Evolutionary conservation across 1,284 basidiomycete genomes (phyloP), one percentile per base, ranked within the genome.

Genomic region (Hortiboletus rubellus): DNA sequence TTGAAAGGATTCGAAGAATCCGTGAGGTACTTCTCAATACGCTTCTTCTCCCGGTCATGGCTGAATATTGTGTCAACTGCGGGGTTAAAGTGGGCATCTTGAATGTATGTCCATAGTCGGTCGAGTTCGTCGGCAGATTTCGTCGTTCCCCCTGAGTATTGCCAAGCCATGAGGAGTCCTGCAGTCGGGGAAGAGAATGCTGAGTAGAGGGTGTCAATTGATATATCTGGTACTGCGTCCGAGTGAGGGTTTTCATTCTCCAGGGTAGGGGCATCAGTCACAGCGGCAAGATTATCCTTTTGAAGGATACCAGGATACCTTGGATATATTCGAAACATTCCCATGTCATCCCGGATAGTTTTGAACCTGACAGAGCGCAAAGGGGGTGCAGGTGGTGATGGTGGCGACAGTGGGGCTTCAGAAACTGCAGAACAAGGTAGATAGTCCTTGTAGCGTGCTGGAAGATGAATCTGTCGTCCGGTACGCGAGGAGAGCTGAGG

Each of bases 81-180:
- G 0, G 38, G 27, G 6, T 52, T 18, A 11, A 52, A 52, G 3
- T 12, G 1, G n/a, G 33, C 22, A 9, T 52, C 50, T 17, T 44
- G 33, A 37, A 52, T 27, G 6, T 24, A 52, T 4, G 17, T 36
- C 42, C 49, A 50, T 4, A 50, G 14, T 8, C 10, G 24, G 22
- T 52, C 12, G 0, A 52, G 24, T 37, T 52, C 42, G 30, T 11
- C 7, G 12, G n/a, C 42, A 30, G 42, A 44, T 33, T 52, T 52
- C 3, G 42, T 30, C 11, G 7, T 52, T 8, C 42, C 42, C 8
- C 34, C 42, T 2, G 57, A 54, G 27, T 62, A 62, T 11, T 54
- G 46, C 54, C 60, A 62, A 2, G 34, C 24, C 60, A 62, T 62
- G 1, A 62, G 1, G 1, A 62, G 41, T 1, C 58, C 50, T 2